These are phyloP conservation scores for Saturnispora serradocipensis DNA, from an alignment of 805 yeast species.

Conservation along the genomic window DNA sequence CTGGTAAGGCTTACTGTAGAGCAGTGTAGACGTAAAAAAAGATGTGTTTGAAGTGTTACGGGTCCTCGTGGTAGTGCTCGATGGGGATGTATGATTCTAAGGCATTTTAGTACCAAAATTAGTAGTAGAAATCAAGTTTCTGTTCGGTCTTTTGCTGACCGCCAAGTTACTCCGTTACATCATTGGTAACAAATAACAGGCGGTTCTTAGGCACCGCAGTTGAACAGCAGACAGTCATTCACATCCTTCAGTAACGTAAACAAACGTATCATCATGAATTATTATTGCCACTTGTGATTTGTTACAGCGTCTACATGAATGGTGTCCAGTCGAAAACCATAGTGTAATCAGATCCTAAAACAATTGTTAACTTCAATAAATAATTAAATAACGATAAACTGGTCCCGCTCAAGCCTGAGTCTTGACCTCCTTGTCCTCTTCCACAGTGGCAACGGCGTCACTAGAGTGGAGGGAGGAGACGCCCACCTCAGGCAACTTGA, in stretches of 20 bases:
- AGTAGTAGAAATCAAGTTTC: background rate
- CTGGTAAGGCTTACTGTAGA: background rate
- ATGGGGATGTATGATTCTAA: no score
- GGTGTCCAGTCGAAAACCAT: background rate
- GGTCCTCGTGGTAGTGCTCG: no score
- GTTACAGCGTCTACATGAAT: no score
- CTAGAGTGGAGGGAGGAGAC: constrained; percentile 37
- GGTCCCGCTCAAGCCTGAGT: constrained; percentile 21
- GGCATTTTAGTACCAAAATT: no score
- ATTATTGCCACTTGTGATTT: no score
- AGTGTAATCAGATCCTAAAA: background rate
- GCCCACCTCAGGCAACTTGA: constrained; percentile 48
- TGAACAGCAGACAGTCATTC: no score
- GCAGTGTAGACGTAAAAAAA: no score
- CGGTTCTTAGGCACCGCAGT: background rate
- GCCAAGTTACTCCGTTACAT: background rate
- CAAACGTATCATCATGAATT: no score
- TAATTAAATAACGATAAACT: background rate
- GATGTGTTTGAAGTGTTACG: no score
- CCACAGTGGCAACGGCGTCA: constrained; percentile 48
- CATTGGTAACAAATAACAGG: background rate
- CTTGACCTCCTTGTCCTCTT: constrained; percentile 60
- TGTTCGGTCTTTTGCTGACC: background rate
- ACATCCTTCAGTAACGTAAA: no score
- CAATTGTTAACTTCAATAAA: background rate